Conservation (phyloP, 306 rosid genomes). For the Corylus americana region DNA sequence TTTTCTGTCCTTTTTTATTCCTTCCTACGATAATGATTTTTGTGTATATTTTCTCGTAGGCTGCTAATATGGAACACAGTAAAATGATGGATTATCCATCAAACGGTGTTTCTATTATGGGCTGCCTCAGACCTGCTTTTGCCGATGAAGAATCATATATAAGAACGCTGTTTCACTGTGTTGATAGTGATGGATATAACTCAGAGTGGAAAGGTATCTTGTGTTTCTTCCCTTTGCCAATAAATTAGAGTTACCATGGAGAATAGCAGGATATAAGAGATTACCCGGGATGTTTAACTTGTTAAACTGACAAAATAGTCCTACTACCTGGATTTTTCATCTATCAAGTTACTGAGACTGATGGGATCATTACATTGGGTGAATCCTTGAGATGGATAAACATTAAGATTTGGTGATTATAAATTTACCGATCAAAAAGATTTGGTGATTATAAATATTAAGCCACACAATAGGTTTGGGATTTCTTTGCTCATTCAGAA, state of each 20-base stretch:
- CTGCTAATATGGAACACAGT: constrained; percentile 47
- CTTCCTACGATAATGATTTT: constrained; percentile 23
- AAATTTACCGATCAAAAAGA: not conserved
- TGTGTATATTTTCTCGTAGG: constrained; percentile 50
- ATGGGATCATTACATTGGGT: not conserved
- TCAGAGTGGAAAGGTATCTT: constrained; percentile 67
- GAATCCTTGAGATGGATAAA: not conserved
- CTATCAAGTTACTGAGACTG: not conserved
- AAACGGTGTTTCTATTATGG: constrained; percentile 85
- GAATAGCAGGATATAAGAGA: not conserved
- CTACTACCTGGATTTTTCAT: not conserved
- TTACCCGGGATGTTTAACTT: constrained; percentile 3
- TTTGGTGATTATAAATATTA: not conserved
- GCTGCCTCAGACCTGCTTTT: constrained; percentile 77
- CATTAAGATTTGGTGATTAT: not conserved
- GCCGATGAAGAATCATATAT: constrained; percentile 71
- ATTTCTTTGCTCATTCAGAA: not conserved
- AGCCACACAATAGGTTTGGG: not conserved
- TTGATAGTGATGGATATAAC: constrained; percentile 56
- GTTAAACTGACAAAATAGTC: not conserved
- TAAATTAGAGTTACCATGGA: not conserved
- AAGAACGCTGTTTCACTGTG: constrained; percentile 51
- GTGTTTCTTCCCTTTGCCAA: not conserved
- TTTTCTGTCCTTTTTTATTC: not conserved
- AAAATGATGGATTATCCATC: constrained; percentile 76